phyloP scores from a whole-genome alignment of 495 filamentous ascomycete genomes.

The Aspergillus carlsbadensis region DNA sequence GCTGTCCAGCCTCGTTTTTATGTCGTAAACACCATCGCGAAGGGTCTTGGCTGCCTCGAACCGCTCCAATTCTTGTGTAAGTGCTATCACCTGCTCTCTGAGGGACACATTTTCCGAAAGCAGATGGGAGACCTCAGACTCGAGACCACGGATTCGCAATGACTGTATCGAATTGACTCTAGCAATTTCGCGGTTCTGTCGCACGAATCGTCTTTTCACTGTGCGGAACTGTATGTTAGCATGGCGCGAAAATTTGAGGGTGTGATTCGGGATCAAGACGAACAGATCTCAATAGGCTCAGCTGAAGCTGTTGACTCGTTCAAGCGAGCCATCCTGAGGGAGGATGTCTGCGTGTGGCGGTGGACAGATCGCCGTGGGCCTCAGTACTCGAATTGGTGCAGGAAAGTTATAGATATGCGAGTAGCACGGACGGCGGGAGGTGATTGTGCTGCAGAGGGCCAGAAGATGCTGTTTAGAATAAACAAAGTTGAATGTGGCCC shows the following conservation, averaged over 20 bases:
- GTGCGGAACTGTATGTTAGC: constrained; percentile 13
- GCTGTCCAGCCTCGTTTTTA: constrained; percentile 67
- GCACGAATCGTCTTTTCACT: constrained; percentile 85
- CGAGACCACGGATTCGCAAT: constrained; percentile 80
- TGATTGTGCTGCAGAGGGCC: too few species aligned
- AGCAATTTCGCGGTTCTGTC: constrained; percentile 94
- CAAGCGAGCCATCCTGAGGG: constrained; percentile 69
- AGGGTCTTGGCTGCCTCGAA: constrained; percentile 41
- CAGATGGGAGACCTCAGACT: constrained; percentile 79
- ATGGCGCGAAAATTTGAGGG: neutral
- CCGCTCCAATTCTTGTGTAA: constrained; percentile 66
- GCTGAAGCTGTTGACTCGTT: constrained; percentile 71
- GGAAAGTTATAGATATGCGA: neutral
- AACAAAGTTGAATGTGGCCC: neutral
- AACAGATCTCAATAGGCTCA: constrained; percentile 81
- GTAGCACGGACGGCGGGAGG: too few species aligned
- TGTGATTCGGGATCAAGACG: constrained; percentile 32
- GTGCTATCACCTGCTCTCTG: constrained; percentile 70
- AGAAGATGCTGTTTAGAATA: neutral
- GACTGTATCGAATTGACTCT: constrained; percentile 88
- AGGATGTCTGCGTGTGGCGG: neutral
- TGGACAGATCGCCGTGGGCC: neutral
- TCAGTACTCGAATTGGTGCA: too few species aligned
- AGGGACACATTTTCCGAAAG: constrained; percentile 86
- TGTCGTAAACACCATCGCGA: constrained; percentile 56